Evolutionary conservation across 176 grass and related monocot genomes (phyloP).

Genomic region (Lolium rigidum): DNA sequence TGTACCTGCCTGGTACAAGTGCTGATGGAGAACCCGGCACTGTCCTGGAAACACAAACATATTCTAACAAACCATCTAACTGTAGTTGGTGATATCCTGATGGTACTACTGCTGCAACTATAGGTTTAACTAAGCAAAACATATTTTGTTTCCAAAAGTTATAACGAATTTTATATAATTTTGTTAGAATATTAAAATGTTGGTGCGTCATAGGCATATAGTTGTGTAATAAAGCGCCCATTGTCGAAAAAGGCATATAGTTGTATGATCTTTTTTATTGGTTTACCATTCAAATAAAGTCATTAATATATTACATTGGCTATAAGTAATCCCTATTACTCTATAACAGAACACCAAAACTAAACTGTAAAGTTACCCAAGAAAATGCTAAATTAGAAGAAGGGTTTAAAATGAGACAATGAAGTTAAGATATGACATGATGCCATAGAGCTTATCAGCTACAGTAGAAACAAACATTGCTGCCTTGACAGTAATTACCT

Average conservation of each 20-base stretch:
- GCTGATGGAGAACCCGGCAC: too few relatives aligned
- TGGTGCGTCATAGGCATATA: neutral
- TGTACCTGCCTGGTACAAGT: too few relatives aligned
- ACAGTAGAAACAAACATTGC: neutral
- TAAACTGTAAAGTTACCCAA: too few relatives aligned
- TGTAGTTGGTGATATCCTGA: neutral
- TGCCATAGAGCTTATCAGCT: neutral
- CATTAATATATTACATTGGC: neutral
- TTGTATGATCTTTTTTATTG: neutral
- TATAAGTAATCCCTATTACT: too few relatives aligned
- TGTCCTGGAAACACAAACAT: too few relatives aligned
- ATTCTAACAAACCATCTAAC: neutral
- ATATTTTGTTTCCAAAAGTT: neutral
- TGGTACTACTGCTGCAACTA: neutral
- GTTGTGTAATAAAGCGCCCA: neutral
- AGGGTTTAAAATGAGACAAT: neutral
- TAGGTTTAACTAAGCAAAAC: neutral
- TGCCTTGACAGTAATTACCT: neutral
- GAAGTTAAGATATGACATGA: neutral
- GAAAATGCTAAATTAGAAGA: too few relatives aligned
- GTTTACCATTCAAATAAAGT: neutral
- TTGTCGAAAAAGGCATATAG: too few relatives aligned
- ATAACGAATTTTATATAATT: neutral
- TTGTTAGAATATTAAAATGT: neutral
- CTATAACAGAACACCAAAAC: too few relatives aligned